Base-by-base conservation (phyloP, 805 yeast species). In the Maudiozyma serrabonitensis region DNA sequence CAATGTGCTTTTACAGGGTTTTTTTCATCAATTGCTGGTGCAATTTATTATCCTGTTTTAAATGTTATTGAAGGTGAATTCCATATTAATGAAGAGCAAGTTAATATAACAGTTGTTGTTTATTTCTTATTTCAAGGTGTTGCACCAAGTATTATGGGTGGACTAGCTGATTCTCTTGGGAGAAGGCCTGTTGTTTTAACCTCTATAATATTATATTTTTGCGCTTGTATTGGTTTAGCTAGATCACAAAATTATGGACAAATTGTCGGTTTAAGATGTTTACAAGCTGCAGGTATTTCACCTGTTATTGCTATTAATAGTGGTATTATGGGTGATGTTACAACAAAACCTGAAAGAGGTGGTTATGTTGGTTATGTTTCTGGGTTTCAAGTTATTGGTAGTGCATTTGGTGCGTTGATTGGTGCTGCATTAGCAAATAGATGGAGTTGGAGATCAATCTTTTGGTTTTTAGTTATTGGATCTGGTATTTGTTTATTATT, bases 1-100 rank as follows among this genome's bases (percentile, higher is more conserved):
- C 66, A 68, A 31, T 73, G 72, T 51, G 76, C 75, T 1, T 53
- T 69, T 4, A 66, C 77, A 1, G 85, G 87, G 0, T 66, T 80
- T 41, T 81, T 84, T 71, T 85, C 95, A 1, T 71, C 93, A 0
- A 69, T 85, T 2, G 80, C 90, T 0, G 77, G 83, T 54, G 85
- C 95, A 0, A 85, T 87, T 12, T 88, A 85, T 61, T 83, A 85
- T 66, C 95, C 95, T 0, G 88, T 88, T 0, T 66, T 88, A 16
- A 78, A 81, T 0, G 70, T 74, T 5, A 68, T 89, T 8, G 78
- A 80, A 45, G 54, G 63, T 0, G 64, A 78, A 28, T 85, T 88
- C 56, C 45, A 73, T 43, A 75, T 82, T 5, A 58, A 80, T 2
- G 78, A 78, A 44, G 82, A 79, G 47, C 67, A 72, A 48, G 79